These are phyloP conservation scores for Leptodontidium sp. DNA, from an alignment of 2,329 filamentous ascomycete species.

Conservation along the genomic window DNA sequence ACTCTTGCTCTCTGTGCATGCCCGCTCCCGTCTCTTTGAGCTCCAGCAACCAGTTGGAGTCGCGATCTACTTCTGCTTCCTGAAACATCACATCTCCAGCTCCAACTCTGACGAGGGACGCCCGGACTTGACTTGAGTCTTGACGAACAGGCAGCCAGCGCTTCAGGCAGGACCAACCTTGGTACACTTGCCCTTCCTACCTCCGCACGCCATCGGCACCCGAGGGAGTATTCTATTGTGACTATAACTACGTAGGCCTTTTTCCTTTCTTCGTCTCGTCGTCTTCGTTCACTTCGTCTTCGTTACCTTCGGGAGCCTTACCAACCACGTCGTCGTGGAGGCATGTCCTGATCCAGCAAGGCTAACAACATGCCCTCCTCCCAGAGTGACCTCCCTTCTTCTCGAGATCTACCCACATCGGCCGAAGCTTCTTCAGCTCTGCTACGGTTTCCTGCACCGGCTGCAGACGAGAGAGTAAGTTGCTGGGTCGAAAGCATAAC, in stretches of 20 bases:
- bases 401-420: slow-evolving; percentile 27
- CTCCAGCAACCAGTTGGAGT: slow-evolving; percentile 16
- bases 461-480: slow-evolving; percentile 41
- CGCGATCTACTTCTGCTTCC: slow-evolving; percentile 12
- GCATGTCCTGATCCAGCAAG: slow-evolving; percentile 40
- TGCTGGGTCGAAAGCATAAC: slow-evolving; percentile 43
- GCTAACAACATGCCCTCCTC: slow-evolving; percentile 46
- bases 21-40: slow-evolving; percentile 11
- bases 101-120: slow-evolving; percentile 16
- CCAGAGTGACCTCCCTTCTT: slow-evolving; percentile 37
- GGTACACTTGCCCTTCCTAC: slow-evolving; percentile 19
- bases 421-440: slow-evolving; percentile 31
- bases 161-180: slow-evolving; percentile 31
- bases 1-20: slow-evolving; percentile 18
- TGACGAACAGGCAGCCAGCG: slow-evolving; percentile 28
- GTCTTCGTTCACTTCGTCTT: slow-evolving; percentile 18
- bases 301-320: slow-evolving; percentile 18
- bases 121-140: slow-evolving; percentile 23
- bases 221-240: slow-evolving; percentile 11
- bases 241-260: slow-evolving; percentile 30
- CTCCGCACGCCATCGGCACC: slow-evolving; percentile 23
- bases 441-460: slow-evolving; percentile 42
- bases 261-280: slow-evolving; percentile 24
- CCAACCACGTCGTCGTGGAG: slow-evolving; percentile 20
- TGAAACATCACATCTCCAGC: slow-evolving; percentile 27